Evolutionary conservation across 495 filamentous ascomycete species (phyloP).

Genomic region (Penicillium chermesinum): DNA sequence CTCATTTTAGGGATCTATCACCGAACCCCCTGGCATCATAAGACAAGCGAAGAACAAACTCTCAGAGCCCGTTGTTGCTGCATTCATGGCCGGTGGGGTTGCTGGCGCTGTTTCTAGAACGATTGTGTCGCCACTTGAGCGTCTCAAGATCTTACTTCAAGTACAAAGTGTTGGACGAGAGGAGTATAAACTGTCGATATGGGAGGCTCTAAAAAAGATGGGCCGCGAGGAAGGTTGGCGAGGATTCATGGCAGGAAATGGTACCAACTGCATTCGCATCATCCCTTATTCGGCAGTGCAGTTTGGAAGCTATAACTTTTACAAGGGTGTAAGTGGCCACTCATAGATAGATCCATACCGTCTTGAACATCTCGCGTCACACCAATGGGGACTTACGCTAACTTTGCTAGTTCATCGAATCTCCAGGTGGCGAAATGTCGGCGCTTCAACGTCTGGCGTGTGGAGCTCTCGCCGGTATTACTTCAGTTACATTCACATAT

Average conservation of each 20-base stretch:
- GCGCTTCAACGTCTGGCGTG: constrained; percentile 70
- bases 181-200: constrained; percentile 87
- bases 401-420: constrained; percentile 63
- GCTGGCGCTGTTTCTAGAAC: constrained; percentile 96
- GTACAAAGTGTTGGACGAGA: constrained; percentile 85
- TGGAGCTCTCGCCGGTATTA: constrained; percentile 87
- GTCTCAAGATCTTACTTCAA: constrained; percentile 95
- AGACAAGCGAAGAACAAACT: constrained; percentile 21
- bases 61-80: constrained; percentile 71
- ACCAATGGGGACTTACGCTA: neutral
- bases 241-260: constrained; percentile 95
- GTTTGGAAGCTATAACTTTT: constrained; percentile 96
- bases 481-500: constrained; percentile 75
- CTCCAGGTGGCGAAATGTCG: constrained; percentile 61
- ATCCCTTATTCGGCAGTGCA: constrained; percentile 97
- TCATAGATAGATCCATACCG: no score
- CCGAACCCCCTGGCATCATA: constrained; percentile 11
- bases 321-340: constrained; percentile 69
- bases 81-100: constrained; percentile 92
- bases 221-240: constrained; percentile 93
- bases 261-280: constrained; percentile 96
- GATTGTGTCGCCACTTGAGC: constrained; percentile 91
- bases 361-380: no score
- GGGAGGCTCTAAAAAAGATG: constrained; percentile 87
- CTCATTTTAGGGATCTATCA: constrained; percentile 6